phyloP scores from a whole-genome alignment of 2,329 filamentous ascomycete species.

The Parasarocladium wereldwijsianum region DNA sequence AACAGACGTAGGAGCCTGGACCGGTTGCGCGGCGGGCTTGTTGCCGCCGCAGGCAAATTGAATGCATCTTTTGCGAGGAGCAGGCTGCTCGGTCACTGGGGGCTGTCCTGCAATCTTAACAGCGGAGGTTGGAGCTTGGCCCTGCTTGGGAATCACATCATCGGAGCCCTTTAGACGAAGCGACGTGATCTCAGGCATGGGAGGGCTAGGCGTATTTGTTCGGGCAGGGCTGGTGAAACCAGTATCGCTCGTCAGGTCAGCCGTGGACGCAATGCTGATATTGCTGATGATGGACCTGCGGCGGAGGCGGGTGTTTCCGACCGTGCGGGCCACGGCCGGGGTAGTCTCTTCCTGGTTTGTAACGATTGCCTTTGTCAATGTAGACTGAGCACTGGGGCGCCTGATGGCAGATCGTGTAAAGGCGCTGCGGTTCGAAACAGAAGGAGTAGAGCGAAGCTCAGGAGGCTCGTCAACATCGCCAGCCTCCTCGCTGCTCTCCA shows the following conservation, averaged over 20 bases:
- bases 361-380: slow-evolving; percentile 74
- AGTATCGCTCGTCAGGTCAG: slow-evolving; percentile 88
- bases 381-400: slow-evolving; percentile 47
- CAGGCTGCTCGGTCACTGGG: slow-evolving; percentile 25
- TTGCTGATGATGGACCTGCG: slow-evolving; percentile 64
- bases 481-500: slow-evolving; percentile 41
- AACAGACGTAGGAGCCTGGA: slow-evolving; percentile 21
- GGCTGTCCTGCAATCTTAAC: slow-evolving; percentile 6
- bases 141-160: slow-evolving; percentile 11
- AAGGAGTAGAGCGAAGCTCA: slow-evolving; percentile 30
- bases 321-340: slow-evolving; percentile 17
- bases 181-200: slow-evolving; percentile 45
- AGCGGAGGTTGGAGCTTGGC: neutral
- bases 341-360: slow-evolving; percentile 42
- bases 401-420: slow-evolving; percentile 33
- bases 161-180: slow-evolving; percentile 21
- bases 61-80: slow-evolving; percentile 67
- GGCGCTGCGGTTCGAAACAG: slow-evolving; percentile 12
- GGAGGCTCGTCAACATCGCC: slow-evolving; percentile 82
- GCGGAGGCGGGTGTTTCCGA: slow-evolving; percentile 17
- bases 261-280: slow-evolving; percentile 66
- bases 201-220: slow-evolving; percentile 77
- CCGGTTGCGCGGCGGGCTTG: slow-evolving; percentile 33
- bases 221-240: slow-evolving; percentile 81
- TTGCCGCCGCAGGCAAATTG: slow-evolving; percentile 71